Evolutionary conservation across 768 basidiomycete genomes (phyloP), one percentile per base, ranked within the genome.

Genomic region (Lactarius indigo): DNA sequence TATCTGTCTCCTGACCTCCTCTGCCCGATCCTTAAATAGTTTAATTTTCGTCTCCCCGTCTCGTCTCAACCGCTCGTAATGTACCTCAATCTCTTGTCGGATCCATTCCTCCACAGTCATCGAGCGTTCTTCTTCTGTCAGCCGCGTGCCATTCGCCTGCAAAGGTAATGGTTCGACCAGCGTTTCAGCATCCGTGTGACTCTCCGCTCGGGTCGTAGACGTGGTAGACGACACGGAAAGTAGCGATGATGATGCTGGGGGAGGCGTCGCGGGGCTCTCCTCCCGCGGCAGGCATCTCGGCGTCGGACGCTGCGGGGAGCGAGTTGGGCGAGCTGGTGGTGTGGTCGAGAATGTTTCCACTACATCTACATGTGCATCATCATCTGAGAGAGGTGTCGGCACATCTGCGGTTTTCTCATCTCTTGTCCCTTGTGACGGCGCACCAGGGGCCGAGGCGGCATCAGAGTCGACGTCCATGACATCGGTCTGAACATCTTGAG

Each of bases 51-150:
- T 76, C 70, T 81, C 81, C 4, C 83, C 87, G 66, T 87, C 84
- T 56, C 71, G 71, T 75, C 79, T 75, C 72, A 88, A 80, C 64
- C 81, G 84, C 69, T 88, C 85, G 70, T 84, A 86, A 75, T 92
- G 83, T 56, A 84, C 75, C 69, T 81, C 82, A 74, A 92, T 89
- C 77, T 94, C 91, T 70, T 85, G 84, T 63, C 88, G 81, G 65
- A 94, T 87, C 85, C 91, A 91, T 72, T 94, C 85, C 72, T 94
- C 92, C 57, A 95, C 82, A 0, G 91, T 90, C 90, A 94, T 88
- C 23, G 81, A 77, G 66, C 87, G 79, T 74, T 94, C 90, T 23
- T 84, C 84, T 55, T 89, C 88, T 7, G 81, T 85, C 47, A 91
- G 78, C 28, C 69, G 68, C 15, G 65, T 42, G 13, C 75, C 30